Percentiles rank a stretch among this genome's conserved stretches.
These are phyloP conservation scores for Hyaloscypha hepaticicola DNA, from an alignment of 495 filamentous ascomycete genomes.

Conservation along the genomic window DNA sequence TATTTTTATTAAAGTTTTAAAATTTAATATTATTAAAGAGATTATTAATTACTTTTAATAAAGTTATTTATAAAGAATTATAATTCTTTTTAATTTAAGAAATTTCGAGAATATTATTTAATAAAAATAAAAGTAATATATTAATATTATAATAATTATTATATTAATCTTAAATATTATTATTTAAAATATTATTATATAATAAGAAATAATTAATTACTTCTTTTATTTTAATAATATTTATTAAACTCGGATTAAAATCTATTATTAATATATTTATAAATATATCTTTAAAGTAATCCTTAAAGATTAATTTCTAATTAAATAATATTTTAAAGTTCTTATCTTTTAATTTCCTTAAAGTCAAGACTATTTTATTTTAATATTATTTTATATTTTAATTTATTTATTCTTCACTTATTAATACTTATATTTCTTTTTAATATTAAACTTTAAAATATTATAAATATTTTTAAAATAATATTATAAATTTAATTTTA, in stretches of 20 bases:
- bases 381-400: conserved; percentile 17
- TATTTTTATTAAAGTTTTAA: conserved; percentile 8
- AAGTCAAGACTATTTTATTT: conserved; percentile 19
- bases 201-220: conserved; percentile 14
- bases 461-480: conserved; percentile 21
- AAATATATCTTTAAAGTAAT: conserved; percentile 12
- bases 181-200: conserved; percentile 8
- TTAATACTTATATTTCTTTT: conserved; percentile 19
- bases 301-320: conserved; percentile 9
- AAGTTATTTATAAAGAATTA: conserved; percentile 1
- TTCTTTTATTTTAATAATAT: conserved; percentile 9
- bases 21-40: conserved; percentile 4
- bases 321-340: conserved; percentile 14
- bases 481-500: conserved; percentile 21
- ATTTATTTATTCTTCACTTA: conserved; percentile 13
- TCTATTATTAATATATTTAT: conserved; percentile 10
- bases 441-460: conserved; percentile 16
- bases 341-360: conserved; percentile 21
- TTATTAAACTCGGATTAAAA: conserved; percentile 7
- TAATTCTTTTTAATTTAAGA: conserved; percentile 11
- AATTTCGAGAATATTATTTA: conserved; percentile 16
- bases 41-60: no score
- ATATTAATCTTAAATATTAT: conserved; percentile 7
- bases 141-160: conserved; percentile 11
- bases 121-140: conserved; percentile 15